Evolutionary conservation across 495 filamentous ascomycete genomes (phyloP), one percentile per base, ranked within the genome.

Genomic region (Aspergillus affinis): DNA sequence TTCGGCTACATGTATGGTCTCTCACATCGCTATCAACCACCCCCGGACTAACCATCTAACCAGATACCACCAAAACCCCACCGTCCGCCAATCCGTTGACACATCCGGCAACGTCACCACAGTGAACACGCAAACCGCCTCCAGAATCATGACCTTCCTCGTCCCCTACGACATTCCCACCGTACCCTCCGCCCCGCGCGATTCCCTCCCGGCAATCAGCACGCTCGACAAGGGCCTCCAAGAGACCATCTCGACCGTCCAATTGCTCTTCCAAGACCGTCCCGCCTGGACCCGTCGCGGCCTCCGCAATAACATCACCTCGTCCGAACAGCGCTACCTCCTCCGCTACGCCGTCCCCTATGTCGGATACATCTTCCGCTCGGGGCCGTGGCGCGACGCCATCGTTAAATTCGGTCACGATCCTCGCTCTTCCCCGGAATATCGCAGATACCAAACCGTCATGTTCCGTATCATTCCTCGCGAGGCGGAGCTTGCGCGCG

Each of bases 371-470:
- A 87, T 89, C 74, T 97, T 97, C 80, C 85, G 85, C 51, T 88
- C 87, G 6, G 94, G 94, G 0, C 94, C 94, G 0, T 98, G 90
- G 88, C 84, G 90, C 51, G 92, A 98, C 69, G 86, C 90, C 15
- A 82, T 97, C 58, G 82, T 97, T 59, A 83, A 81, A 54, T 91
- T 91, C 63, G 95, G 94, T 12, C 66, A 96, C 26, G 95, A 98
- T 67, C 94, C 94, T 0, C 84, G 95, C 51, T 76, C 72, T 7
- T 88, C 90, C 54, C 85, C 88, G 0, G 81, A 84, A 18, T 93
- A 88, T 65, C 85, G 92, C 0, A 69, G 82, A 29, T 98, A 96
- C 73, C 94, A 98, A 71, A 93, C 90, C 0, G 72, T 96, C 48
- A 90, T 90, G 69, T 97, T 97, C 78, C 76, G 83, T 57, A 67